A percentile compares a stretch with the other conserved stretches of the same genome.
These are phyloP conservation scores for Penicillium odoratum DNA, from an alignment of 495 filamentous ascomycete species.

Conservation along the genomic window DNA sequence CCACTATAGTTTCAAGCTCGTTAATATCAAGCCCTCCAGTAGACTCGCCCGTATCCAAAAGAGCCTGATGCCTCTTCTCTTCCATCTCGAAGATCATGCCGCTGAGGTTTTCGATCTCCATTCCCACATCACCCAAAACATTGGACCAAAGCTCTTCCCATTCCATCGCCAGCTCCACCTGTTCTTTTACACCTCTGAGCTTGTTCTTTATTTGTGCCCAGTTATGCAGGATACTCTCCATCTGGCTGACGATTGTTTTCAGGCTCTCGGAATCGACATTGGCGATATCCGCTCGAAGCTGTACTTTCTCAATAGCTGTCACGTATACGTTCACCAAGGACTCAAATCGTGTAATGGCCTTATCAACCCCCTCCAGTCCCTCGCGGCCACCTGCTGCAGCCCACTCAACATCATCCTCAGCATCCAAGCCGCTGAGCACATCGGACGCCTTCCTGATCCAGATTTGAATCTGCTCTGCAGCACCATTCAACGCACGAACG, in stretches of 20 bases:
- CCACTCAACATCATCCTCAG: constrained; percentile 97
- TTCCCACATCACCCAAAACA: constrained; percentile 89
- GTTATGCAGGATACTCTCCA: constrained; percentile 80
- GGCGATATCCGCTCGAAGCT: constrained; percentile 74
- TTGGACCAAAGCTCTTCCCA: constrained; percentile 97
- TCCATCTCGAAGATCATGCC: constrained; percentile 94
- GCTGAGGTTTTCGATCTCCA: constrained; percentile 81
- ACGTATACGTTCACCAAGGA: constrained; percentile 87
- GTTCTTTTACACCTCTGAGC: constrained; percentile 75
- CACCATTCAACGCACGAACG: constrained; percentile 70
- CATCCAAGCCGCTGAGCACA: constrained; percentile 79
- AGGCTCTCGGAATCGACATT: constrained; percentile 67
- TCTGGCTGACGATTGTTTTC: constrained; percentile 71
- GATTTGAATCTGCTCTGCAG: constrained; percentile 84
- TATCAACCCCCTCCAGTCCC: constrained; percentile 84
- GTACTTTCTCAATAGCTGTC: constrained; percentile 82
- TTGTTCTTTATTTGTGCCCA: constrained; percentile 79
- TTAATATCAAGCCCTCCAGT: constrained; percentile 75
- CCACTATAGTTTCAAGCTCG: constrained; percentile 90
- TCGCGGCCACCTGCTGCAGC: constrained; percentile 89
- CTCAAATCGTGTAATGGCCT: constrained; percentile 81
- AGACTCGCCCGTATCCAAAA: constrained; percentile 52
- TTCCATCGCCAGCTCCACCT: constrained; percentile 96
- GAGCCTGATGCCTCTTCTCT: constrained; percentile 77
- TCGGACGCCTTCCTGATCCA: constrained; percentile 92